These are phyloP conservation scores for Microbotryomycetes sp. DNA, from an alignment of 1,284 basidiomycete genomes.

Conservation along the genomic window DNA sequence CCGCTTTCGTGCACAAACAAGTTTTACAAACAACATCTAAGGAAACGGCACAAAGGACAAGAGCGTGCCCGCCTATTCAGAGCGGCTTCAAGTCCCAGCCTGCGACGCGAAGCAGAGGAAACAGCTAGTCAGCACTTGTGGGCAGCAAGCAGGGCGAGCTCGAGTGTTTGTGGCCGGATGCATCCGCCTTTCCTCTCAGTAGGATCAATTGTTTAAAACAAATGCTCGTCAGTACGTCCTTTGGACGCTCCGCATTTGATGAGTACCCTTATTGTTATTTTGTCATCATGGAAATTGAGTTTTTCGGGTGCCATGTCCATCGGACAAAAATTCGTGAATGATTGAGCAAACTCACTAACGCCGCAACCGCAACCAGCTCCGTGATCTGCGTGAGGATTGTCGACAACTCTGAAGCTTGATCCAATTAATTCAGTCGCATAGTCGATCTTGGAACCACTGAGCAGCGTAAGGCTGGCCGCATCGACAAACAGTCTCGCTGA, in stretches of 20 bases:
- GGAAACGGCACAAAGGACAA: too few relatives aligned
- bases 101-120: background rate
- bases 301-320: background rate
- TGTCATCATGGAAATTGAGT: background rate
- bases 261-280: background rate
- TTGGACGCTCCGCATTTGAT: background rate
- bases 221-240: background rate
- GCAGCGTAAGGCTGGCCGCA: constrained; percentile 64
- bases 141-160: background rate
- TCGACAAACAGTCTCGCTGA: constrained; percentile 57
- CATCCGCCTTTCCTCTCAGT: background rate
- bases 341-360: constrained; percentile 55
- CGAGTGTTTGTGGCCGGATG: background rate
- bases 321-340: background rate
- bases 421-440: constrained; percentile 87
- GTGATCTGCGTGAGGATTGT: constrained; percentile 71
- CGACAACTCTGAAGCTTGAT: constrained; percentile 65
- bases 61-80: too few relatives aligned
- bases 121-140: background rate
- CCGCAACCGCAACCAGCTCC: constrained; percentile 83
- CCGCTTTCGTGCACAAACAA: too few relatives aligned
- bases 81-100: background rate
- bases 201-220: background rate
- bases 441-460: constrained; percentile 78
- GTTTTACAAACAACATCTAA: too few relatives aligned